Base-by-base conservation (phyloP, 352 stramenopile species). In the Phytophthora sojae region DNA sequence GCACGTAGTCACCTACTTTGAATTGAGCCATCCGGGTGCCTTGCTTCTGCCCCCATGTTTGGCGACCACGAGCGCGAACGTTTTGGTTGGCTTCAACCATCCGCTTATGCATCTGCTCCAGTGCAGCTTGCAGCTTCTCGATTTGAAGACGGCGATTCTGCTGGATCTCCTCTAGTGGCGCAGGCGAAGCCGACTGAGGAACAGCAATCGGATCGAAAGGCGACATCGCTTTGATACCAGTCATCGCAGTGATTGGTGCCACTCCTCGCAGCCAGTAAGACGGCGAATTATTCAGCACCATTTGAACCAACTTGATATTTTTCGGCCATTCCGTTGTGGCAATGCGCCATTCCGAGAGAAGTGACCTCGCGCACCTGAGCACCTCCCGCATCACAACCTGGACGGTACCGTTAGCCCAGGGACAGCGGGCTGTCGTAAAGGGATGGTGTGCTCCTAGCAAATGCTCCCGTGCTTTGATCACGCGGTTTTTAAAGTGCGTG, bases 351-450 rank as follows among this genome's bases (percentile, higher is more conserved):
- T 69, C 61, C 5, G 63, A 71, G 42, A 75, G 30, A 32, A 82
- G 25, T 1, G 59, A 25, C 2, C 64, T 58, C 3, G 73, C 21
- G 9, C 57, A 35, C 5, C 39, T 37, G 9, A 82, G 19, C 29
- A 78, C 32, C 12, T 70, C 35, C 2, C 64, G 55, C 39, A 81
- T 82, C 19, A 80, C 67, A 0, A 81, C 65, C 14, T 83, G 73
- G 0, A 86, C 68, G 1, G 70, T 80, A 0, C 67, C 75, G 32
- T 86, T 86, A 1, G 62, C 72, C 79, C 75, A 86, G 2, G 75
- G 79, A 14, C 58, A 56, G 4, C 25, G 15, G 2, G 73, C 64
- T 1, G 55, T 76, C 0, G 65, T 64, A 37, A 86, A 83, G n/a
- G 78, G 69, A n/a, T 86, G 66, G 6, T 75, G 62, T 2, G 37